These are phyloP conservation scores for Agrocybe pediades DNA, from an alignment of 768 basidiomycete genomes.

Conservation along the genomic window DNA sequence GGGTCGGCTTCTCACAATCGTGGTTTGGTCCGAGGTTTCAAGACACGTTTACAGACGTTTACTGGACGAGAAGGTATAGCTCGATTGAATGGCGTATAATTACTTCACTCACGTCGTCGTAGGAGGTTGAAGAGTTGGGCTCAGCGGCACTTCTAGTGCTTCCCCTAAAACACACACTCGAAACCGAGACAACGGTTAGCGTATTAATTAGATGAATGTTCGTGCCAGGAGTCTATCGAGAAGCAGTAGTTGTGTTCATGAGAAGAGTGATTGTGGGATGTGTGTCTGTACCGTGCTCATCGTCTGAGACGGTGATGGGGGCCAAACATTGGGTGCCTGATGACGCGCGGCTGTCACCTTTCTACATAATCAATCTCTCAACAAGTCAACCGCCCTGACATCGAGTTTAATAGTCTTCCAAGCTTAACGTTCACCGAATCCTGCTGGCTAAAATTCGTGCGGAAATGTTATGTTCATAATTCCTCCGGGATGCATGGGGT, in stretches of 20 bases:
- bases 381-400: no score
- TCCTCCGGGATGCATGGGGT: no score
- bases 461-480: no score
- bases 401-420: no score
- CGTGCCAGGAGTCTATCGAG: not conserved
- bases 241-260: not conserved
- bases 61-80: not conserved
- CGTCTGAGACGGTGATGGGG: not conserved
- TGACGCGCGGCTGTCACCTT: not conserved
- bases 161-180: no score
- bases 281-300: not conserved
- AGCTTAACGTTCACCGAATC: no score
- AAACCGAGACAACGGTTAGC: not conserved
- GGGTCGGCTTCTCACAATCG: slow-evolving; percentile 20
- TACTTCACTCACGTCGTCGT: not conserved
- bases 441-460: no score
- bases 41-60: no score
- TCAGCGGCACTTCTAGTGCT: not conserved
- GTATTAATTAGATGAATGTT: not conserved
- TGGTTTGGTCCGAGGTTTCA: slow-evolving; percentile 6
- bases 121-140: not conserved
- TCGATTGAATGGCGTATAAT: not conserved
- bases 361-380: not conserved
- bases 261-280: not conserved
- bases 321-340: not conserved